phyloP scores from a whole-genome alignment of 2,329 filamentous ascomycete species.

The Berkeleyomyces basicola region DNA sequence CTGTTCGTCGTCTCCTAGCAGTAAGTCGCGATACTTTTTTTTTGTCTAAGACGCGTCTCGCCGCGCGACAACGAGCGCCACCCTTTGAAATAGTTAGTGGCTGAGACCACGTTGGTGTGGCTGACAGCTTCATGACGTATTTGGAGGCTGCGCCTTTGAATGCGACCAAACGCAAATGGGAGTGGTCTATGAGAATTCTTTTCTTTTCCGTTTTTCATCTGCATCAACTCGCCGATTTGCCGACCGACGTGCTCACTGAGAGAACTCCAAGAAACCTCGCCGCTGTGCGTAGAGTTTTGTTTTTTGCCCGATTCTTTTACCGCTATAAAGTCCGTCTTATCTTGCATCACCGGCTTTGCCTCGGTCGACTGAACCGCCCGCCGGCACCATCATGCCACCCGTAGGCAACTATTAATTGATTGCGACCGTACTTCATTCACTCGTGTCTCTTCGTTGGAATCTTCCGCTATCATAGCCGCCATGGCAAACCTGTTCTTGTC shows the following conservation, averaged over 20 bases:
- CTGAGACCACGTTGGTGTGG: neutral
- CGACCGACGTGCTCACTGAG: neutral
- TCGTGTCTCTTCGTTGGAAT: neutral
- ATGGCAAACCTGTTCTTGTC: slow-evolving; percentile 43
- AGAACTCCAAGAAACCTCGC: neutral
- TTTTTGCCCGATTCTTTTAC: neutral
- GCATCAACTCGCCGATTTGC: neutral
- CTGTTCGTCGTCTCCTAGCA: neutral
- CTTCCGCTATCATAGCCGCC: neutral
- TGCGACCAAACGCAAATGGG: neutral
- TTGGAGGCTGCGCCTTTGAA: neutral
- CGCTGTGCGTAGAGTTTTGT: neutral
- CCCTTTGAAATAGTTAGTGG: neutral
- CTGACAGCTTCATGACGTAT: neutral
- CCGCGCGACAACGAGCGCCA: neutral
- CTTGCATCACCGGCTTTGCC: neutral
- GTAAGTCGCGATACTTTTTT: slow-evolving; percentile 1
- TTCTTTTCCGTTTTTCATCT: neutral
- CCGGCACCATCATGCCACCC: neutral
- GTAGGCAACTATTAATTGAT: neutral
- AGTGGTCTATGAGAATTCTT: neutral
- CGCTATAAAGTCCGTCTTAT: neutral
- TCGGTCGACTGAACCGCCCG: neutral
- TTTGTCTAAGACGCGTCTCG: neutral
- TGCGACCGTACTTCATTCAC: neutral